Percentiles rank a stretch among this genome's conserved stretches.
Evolutionary conservation across 2,329 filamentous ascomycete genomes (phyloP).

Genomic region (Aspergillus pseudoterreus): DNA sequence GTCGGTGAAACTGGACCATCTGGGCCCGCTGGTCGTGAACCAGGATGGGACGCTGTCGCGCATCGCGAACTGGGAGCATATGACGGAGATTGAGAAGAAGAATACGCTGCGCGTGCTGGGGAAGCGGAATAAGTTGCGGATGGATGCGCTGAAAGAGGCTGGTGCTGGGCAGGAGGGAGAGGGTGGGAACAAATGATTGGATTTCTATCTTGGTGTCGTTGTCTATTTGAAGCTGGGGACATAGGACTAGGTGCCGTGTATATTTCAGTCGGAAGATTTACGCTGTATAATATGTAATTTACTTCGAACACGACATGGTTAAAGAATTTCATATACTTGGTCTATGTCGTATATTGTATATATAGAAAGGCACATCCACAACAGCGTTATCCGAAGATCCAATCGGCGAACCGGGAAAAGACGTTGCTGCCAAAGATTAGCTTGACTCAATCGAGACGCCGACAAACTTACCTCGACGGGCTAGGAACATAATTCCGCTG

Average conservation of each 20-base stretch:
- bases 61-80: slow-evolving; percentile 69
- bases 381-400: slow-evolving; percentile 14
- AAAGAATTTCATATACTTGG: no score
- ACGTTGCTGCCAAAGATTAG: slow-evolving; percentile 20
- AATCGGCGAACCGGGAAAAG: slow-evolving; percentile 17
- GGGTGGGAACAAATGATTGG: neutral
- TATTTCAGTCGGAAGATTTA: neutral
- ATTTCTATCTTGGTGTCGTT: neutral
- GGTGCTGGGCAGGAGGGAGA: neutral
- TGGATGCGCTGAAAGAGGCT: slow-evolving; percentile 51
- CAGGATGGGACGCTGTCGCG: slow-evolving; percentile 67
- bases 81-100: slow-evolving; percentile 64
- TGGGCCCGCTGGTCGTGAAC: slow-evolving; percentile 73
- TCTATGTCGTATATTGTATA: no score
- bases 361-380: neutral
- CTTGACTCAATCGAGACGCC: neutral
- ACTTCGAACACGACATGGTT: no score
- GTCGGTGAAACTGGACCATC: slow-evolving; percentile 59
- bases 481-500: slow-evolving; percentile 56
- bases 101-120: slow-evolving; percentile 65
- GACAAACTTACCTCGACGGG: slow-evolving; percentile 49
- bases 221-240: neutral
- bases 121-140: slow-evolving; percentile 63
- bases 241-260: neutral
- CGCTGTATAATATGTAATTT: neutral